These are phyloP conservation scores for Puya raimondii DNA, from an alignment of 176 grass and related monocot species.

Conservation along the genomic window DNA sequence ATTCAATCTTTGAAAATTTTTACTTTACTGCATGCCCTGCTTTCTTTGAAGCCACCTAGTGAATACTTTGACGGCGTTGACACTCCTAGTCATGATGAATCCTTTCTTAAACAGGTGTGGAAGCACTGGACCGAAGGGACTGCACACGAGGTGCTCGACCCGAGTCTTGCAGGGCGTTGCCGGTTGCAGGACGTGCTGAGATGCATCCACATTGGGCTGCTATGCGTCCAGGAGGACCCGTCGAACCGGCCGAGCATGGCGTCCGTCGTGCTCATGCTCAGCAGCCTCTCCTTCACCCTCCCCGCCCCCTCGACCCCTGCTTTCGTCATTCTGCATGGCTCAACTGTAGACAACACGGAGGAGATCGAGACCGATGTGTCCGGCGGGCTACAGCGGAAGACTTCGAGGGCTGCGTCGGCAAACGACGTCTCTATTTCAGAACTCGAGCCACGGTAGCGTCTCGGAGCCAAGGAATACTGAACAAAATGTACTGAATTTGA, in stretches of 20 bases:
- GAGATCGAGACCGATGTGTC: background rate
- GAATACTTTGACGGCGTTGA: background rate
- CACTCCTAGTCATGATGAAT: background rate
- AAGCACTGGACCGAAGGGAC: constrained; percentile 43
- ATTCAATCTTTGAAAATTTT: background rate
- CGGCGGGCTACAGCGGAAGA: background rate
- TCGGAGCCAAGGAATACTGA: background rate
- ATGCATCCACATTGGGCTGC: too few relatives aligned
- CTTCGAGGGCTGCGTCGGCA: background rate
- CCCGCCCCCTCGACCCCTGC: too few relatives aligned
- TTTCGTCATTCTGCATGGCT: too few relatives aligned
- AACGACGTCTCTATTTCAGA: constrained; percentile 24
- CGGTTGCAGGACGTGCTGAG: background rate
- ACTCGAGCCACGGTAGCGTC: constrained; percentile 18
- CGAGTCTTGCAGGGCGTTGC: constrained; percentile 15
- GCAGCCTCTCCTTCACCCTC: too few relatives aligned
- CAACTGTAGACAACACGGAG: background rate
- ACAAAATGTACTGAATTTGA: too few relatives aligned
- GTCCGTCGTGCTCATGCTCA: too few relatives aligned
- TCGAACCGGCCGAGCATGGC: too few relatives aligned
- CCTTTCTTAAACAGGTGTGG: constrained; percentile 31
- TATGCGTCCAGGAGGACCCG: too few relatives aligned
- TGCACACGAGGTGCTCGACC: constrained; percentile 29
- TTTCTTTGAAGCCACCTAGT: background rate
- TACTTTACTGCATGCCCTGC: background rate